phyloP scores from a whole-genome alignment of 345 rosid genomes.

The Mangifera indica region DNA sequence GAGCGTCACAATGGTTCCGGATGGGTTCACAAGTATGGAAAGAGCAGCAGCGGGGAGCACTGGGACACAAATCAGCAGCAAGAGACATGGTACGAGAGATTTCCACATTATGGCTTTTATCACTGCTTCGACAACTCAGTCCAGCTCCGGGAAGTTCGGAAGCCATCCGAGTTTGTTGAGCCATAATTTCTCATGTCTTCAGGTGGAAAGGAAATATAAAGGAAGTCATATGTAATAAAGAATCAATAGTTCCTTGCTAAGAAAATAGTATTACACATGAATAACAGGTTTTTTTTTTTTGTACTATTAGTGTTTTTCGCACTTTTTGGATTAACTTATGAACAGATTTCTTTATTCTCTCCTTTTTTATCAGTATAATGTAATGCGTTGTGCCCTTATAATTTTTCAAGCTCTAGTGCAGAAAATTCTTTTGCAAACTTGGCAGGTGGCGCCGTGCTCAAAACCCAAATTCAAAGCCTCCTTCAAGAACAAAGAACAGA shows the following conservation, averaged over 20 bases:
- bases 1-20: conserved; percentile 88
- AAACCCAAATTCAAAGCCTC: too few relatives aligned
- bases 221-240: not conserved
- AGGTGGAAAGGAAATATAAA: not conserved
- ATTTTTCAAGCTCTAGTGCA: too few relatives aligned
- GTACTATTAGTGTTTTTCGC: not conserved
- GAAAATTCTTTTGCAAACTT: too few relatives aligned
- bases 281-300: not conserved
- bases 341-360: not conserved
- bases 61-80: conserved; percentile 79
- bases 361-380: not conserved
- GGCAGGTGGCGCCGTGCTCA: too few relatives aligned
- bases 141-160: conserved; percentile 73
- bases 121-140: conserved; percentile 89
- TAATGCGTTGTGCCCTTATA: too few relatives aligned
- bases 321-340: not conserved
- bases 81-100: conserved; percentile 94
- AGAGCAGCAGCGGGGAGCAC: conserved; percentile 93
- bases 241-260: not conserved
- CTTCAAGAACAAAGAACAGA: too few relatives aligned
- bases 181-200: conserved; percentile 4
- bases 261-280: not conserved
- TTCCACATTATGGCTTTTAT: conserved; percentile 87
- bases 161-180: conserved; percentile 53
- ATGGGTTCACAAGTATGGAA: conserved; percentile 95